Evolutionary conservation across 805 yeast genomes (phyloP).

Genomic region (Candida ascalaphidarum): DNA sequence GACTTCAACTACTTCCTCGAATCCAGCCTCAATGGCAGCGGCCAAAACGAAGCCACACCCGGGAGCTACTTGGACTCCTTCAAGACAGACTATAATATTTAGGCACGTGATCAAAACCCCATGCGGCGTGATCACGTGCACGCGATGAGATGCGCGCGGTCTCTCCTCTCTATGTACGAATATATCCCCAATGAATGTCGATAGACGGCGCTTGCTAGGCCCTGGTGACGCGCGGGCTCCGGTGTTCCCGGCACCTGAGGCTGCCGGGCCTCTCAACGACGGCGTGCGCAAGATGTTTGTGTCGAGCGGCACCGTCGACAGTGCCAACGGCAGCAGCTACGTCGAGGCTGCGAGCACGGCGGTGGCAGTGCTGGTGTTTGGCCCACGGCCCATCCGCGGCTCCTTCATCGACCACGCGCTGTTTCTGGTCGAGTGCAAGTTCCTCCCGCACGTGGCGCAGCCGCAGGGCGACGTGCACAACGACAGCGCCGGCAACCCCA

Average conservation of each 20-base stretch:
- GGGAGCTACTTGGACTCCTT: not conserved
- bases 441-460: conserved; percentile 41
- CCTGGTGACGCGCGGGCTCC: conserved; percentile 50
- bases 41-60: not conserved
- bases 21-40: too few relatives aligned
- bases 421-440: conserved; percentile 50
- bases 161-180: too few relatives aligned
- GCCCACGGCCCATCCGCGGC: conserved; percentile 82
- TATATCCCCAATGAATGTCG: too few relatives aligned
- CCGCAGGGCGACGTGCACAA: conserved; percentile 24
- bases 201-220: conserved; percentile 82
- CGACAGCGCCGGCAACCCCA: conserved; percentile 4
- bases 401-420: conserved; percentile 61
- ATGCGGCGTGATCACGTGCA: too few relatives aligned
- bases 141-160: too few relatives aligned
- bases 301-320: conserved; percentile 56
- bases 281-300: conserved; percentile 42
- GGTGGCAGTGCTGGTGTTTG: conserved; percentile 67
- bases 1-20: too few relatives aligned
- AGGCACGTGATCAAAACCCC: too few relatives aligned
- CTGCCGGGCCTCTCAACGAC: conserved; percentile 4
- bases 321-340: conserved; percentile 78
- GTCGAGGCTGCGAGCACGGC: conserved; percentile 58
- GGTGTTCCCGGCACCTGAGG: too few relatives aligned
- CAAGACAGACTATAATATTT: too few relatives aligned